Evolutionary conservation across 2,329 filamentous ascomycete species (phyloP), one percentile per base, ranked within the genome.

Genomic region (Furcasterigmium sp.): DNA sequence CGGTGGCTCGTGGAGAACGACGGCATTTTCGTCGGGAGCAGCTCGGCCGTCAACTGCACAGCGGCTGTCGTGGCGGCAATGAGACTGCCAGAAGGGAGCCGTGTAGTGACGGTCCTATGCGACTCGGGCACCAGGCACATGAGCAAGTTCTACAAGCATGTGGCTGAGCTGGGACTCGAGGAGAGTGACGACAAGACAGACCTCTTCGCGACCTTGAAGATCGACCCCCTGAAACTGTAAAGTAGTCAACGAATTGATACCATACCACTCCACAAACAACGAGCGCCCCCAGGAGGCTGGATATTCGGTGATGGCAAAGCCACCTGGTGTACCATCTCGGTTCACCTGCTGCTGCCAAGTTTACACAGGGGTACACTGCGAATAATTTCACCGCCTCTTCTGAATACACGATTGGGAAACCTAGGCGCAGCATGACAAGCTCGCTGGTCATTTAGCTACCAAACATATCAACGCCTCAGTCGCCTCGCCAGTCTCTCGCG

Each of bases 21-120:
- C 62, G 93, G 93, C 8, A 83, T 98, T 42, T 98, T 98, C 57
- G 75, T 91, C 32, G 94, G 93, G 8, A 95, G 91, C 61, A 95
- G 89, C 61, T 95, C 87, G 63, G 86, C 91, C n/a, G 91, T 98
- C 41, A 98, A 98, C 62, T 95, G 91, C 74, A 85, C 87, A 34
- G 88, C 86, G 5, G 85, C 87, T 18, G 82, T 87, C 9, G 75
- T 75, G 40, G 73, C 84, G 4, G 87, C 86, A 20, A 74, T 82
- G 58, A 68, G 70, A 34, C 65, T 91, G 48, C 78, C 78, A 5
- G 60, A 66, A 42, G 76, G 73, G 13, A 85, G 84, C 46, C 75
- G 72, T 25, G 78, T 94, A 34, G 86, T 91, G n/a, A 93, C 88
- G 0, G 72, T 94, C n/a, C 67, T 93, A 8, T 93, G 87, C 61